A percentile compares a stretch with the other conserved stretches of the same genome.
Evolutionary conservation across 2,329 filamentous ascomycete genomes (phyloP).

Genomic region (Delphinella strobiligena): DNA sequence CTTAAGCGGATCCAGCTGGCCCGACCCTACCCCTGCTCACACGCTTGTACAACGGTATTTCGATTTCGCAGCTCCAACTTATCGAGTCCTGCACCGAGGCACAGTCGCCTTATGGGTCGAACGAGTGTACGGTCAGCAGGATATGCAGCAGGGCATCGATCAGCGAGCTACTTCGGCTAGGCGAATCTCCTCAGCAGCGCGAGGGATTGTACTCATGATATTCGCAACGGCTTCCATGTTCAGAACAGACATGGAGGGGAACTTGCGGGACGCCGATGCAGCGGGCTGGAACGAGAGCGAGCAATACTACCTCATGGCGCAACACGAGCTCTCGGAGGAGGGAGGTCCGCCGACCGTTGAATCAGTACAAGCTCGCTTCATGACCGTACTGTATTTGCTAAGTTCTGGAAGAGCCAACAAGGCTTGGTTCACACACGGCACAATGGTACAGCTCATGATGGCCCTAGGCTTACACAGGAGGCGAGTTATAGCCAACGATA

Average conservation of each 20-base stretch:
- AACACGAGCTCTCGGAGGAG: slow-evolving; percentile 5
- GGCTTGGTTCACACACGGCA: slow-evolving; percentile 21
- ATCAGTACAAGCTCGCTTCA: slow-evolving; percentile 12
- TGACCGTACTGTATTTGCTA: slow-evolving; percentile 11
- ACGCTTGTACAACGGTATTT: slow-evolving; percentile 1
- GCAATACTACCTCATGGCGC: neutral
- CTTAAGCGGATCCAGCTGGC: neutral
- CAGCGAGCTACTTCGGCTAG: too few species aligned
- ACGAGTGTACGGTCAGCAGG: neutral
- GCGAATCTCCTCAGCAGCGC: too few species aligned
- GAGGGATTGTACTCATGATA: slow-evolving; percentile 6
- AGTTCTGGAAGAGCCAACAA: slow-evolving; percentile 17
- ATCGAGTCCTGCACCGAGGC: slow-evolving; percentile 4
- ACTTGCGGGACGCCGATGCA: neutral
- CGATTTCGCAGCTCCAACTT: slow-evolving; percentile 4
- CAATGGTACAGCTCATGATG: slow-evolving; percentile 13
- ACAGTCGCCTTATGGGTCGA: slow-evolving; percentile 3
- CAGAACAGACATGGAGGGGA: neutral
- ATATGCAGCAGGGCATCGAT: neutral
- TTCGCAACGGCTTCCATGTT: slow-evolving; percentile 4
- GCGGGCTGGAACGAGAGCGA: neutral
- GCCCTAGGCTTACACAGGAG: neutral
- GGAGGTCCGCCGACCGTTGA: slow-evolving; percentile 9
- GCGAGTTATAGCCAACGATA: slow-evolving; percentile 27
- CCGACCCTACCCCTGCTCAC: neutral